phyloP scores from a whole-genome alignment of 192 early-diverging fungal species.

The Backusella liffmaniae region DNA sequence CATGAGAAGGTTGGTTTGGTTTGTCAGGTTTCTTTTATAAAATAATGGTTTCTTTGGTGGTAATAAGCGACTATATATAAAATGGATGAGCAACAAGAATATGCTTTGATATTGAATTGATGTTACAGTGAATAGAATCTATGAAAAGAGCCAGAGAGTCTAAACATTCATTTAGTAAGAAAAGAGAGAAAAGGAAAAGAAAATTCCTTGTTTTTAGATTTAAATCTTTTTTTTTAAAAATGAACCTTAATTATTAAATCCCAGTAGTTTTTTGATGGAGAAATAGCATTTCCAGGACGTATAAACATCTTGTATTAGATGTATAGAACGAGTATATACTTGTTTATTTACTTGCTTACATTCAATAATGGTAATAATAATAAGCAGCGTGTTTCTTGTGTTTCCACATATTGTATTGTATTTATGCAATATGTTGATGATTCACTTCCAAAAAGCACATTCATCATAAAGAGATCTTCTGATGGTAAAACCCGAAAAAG shows the following conservation, averaged over 20 bases:
- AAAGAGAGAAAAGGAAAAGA: not conserved
- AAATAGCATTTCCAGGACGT: no score
- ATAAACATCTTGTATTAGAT: no score
- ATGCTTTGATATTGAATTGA: not conserved
- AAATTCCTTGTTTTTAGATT: not conserved
- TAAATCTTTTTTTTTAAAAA: not conserved
- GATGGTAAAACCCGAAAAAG: no score
- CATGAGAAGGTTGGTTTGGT: conserved; percentile 1
- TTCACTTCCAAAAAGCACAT: no score
- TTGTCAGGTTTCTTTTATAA: not conserved
- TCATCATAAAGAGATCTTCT: no score
- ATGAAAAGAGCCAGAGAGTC: not conserved
- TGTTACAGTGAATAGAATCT: not conserved
- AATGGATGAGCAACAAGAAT: no score
- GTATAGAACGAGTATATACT: no score
- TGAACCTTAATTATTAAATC: not conserved
- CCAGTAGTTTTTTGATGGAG: not conserved
- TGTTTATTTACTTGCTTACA: no score
- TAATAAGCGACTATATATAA: not conserved
- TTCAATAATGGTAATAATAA: no score
- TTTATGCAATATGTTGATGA: no score
- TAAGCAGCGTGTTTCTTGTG: no score
- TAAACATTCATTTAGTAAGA: conserved; percentile 1
- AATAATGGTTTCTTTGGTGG: not conserved
- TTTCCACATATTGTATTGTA: no score